These are phyloP conservation scores for Gossypioides kirkii DNA, from an alignment of 345 rosid species.

Conservation along the genomic window DNA sequence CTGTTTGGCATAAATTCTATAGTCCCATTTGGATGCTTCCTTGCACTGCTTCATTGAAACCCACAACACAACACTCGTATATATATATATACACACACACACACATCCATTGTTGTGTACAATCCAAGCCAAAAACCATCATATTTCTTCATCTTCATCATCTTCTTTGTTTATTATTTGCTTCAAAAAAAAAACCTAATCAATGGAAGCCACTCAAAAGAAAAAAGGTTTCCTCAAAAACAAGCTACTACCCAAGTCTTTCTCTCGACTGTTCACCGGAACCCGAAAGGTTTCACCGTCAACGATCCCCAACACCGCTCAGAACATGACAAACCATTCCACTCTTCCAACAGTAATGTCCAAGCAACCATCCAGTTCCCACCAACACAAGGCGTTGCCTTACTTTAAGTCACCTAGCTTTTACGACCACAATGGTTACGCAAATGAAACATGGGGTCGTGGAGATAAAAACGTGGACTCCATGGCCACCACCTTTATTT, in stretches of 20 bases:
- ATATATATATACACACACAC: no score
- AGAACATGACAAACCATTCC: not conserved
- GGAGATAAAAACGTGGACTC: constrained; percentile 39
- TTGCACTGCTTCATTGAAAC: no score
- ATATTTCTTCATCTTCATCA: not conserved
- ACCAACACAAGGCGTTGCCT: not conserved
- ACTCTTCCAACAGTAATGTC: not conserved
- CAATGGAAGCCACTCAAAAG: constrained; percentile 26
- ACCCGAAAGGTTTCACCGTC: constrained; percentile 15
- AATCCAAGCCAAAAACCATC: no score
- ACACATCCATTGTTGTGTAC: no score
- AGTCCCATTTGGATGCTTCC: no score
- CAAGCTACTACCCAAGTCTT: constrained; percentile 22
- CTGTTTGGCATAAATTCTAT: no score
- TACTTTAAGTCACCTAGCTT: not conserved
- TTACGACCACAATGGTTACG: constrained; percentile 4
- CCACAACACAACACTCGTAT: no score
- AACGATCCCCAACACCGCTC: not conserved
- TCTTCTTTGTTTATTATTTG: not conserved
- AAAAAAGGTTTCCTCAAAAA: constrained; percentile 21
- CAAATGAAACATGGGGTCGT: not conserved
- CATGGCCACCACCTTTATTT: constrained; percentile 36
- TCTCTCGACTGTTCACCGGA: constrained; percentile 8
- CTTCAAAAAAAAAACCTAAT: not conserved
- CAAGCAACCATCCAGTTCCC: constrained; percentile 4